Evolutionary conservation across 768 basidiomycete species (phyloP), one percentile per base, ranked within the genome.

Genomic region (Agrocybe pediades): DNA sequence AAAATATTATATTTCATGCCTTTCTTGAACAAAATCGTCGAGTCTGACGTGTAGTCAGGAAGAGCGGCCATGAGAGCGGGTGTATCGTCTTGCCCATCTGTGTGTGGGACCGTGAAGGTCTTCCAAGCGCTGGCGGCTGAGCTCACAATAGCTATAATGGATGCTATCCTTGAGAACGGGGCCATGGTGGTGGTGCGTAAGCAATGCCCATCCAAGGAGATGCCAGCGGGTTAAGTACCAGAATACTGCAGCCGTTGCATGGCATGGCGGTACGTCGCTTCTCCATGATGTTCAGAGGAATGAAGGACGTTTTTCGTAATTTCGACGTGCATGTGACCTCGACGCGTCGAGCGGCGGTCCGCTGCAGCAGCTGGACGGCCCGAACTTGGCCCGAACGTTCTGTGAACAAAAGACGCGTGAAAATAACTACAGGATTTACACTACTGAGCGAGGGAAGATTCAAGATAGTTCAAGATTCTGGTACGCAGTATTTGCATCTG

Each of bases 1-100:
- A 79, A 83, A 6, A 85, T 78, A 59, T 86, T 87, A 61, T 87
- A 87, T 1, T 75, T 81, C n/a, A 75, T 66, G 30, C 83, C 82
- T 47, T 80, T 72, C 61, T 77, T 45, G 65, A 87, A 87, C 4
- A 86, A 54, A 58, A 86, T 85, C 4, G 79, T 82, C 20, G 83
- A 70, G 53, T 82, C 68, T 7, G 62, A 62, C 2, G 69, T 60
- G 55, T 72, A 74, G 25, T 68, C 70, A 0, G 74, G 70, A 9
- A 85, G 65, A 4, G 75, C 77, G 17, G 76, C 70, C 6, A 70
- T 59, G 7, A 86, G 64, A 0, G 74, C 72, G 13, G 80, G 81
- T 2, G 78, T 78, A 57, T 85, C 85, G 42, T 86, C 82, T 42
- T 68, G 63, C 17, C 78, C 77, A 0, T 67, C 62, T 2, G 63